Conservation (phyloP, 495 filamentous ascomycete genomes). For the Lichenothelia convexa region DNA sequence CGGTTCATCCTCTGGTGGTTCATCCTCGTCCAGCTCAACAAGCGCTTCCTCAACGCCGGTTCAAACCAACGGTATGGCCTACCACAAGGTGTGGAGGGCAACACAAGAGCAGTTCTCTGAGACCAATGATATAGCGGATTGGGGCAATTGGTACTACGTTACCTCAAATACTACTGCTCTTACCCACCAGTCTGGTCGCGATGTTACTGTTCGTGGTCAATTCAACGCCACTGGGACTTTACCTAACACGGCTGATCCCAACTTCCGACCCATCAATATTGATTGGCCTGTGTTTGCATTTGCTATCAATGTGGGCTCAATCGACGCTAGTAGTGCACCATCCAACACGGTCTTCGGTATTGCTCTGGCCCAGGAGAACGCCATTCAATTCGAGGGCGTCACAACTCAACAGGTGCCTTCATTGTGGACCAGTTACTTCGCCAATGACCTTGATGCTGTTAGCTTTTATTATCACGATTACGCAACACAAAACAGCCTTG, state of each 20-base stretch:
- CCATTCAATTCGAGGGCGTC: slow-evolving; percentile 33
- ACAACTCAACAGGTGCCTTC: slow-evolving; percentile 23
- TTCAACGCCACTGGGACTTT: slow-evolving; percentile 29
- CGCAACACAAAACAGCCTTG: slow-evolving; percentile 15
- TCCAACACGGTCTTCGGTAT: slow-evolving; percentile 34
- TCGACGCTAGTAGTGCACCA: slow-evolving; percentile 18
- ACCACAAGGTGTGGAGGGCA: slow-evolving; percentile 42
- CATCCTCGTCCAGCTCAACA: too few relatives aligned
- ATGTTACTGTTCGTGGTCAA: slow-evolving; percentile 28
- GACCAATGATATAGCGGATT: slow-evolving; percentile 56
- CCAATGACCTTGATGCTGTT: slow-evolving; percentile 28
- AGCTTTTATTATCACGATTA: slow-evolving; percentile 43
- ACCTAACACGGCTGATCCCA: slow-evolving; percentile 27
- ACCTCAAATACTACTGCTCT: slow-evolving; percentile 27
- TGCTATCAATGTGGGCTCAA: slow-evolving; percentile 30
- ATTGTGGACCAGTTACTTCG: slow-evolving; percentile 38
- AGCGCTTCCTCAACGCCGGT: not conserved
- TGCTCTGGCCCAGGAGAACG: slow-evolving; percentile 32
- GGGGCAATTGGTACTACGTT: slow-evolving; percentile 58
- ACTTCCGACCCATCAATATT: slow-evolving; percentile 33
- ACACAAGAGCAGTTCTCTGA: slow-evolving; percentile 52
- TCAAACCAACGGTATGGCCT: slow-evolving; percentile 21
- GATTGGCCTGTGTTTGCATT: slow-evolving; percentile 39
- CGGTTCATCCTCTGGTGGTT: too few relatives aligned
- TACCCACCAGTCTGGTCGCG: slow-evolving; percentile 31